Percentiles rank a stretch among this genome's conserved stretches.
These are phyloP conservation scores for Huntiella decipiens DNA, from an alignment of 2,329 filamentous ascomycete genomes.

Conservation along the genomic window DNA sequence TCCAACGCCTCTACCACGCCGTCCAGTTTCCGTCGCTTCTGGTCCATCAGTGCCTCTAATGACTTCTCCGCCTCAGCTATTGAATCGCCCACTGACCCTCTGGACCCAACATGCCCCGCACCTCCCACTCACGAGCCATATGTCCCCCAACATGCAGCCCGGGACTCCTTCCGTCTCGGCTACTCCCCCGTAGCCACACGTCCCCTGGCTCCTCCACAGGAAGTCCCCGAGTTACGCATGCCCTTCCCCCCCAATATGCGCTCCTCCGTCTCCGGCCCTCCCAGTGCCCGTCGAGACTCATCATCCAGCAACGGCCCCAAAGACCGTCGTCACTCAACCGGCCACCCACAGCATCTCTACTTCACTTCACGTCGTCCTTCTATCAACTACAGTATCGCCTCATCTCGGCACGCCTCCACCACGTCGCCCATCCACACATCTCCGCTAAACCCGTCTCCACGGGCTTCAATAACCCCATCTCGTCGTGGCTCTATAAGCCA, in stretches of 20 bases:
- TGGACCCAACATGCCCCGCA: neutral
- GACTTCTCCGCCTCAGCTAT: neutral
- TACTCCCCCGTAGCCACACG: neutral
- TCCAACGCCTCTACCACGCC: neutral
- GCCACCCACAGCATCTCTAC: no score
- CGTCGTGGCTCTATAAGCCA: no score
- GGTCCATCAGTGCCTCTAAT: constrained; percentile 3
- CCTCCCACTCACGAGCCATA: neutral
- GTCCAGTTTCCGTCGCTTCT: constrained; percentile 5
- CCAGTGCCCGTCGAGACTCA: neutral
- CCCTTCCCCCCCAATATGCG: neutral
- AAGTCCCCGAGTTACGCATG: neutral
- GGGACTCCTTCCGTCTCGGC: neutral
- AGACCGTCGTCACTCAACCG: no score
- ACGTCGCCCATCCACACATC: no score
- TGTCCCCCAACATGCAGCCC: constrained; percentile 1
- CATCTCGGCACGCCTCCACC: no score
- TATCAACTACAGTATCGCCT: no score
- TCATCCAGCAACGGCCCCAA: no score
- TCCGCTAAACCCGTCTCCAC: no score
- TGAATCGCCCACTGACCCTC: neutral
- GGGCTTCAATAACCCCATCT: no score
- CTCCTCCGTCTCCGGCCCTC: neutral
- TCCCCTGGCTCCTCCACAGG: neutral
- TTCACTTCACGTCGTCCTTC: no score